Conservation (phyloP, 73 alveolate species). For the Stentor roeselii region DNA sequence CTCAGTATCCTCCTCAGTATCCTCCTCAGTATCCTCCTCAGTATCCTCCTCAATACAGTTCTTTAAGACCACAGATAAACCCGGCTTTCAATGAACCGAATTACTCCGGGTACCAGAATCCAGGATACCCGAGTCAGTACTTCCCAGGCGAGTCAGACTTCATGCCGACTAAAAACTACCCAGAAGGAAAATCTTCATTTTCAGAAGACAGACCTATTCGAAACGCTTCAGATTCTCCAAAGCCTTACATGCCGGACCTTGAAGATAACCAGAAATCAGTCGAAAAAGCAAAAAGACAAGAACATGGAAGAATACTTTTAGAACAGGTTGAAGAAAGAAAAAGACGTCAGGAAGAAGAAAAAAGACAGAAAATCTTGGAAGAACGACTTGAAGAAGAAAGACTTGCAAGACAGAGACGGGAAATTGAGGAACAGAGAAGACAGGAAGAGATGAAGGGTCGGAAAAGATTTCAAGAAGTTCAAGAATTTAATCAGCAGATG, state of each 20-base stretch:
- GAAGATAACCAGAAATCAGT: neutral
- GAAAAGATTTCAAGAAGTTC: conserved; percentile 2
- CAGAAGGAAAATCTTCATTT: no score
- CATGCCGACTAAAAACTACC: no score
- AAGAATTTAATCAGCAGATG: neutral
- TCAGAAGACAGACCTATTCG: no score
- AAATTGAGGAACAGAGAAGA: neutral
- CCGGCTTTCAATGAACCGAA: no score
- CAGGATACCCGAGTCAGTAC: no score
- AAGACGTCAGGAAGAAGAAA: conserved; percentile 24
- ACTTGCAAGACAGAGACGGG: conserved; percentile 21
- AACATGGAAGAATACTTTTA: neutral
- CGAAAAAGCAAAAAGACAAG: neutral
- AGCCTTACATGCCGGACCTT: no score
- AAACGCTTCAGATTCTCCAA: no score
- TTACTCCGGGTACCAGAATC: no score
- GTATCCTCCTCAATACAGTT: neutral
- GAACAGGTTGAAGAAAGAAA: conserved; percentile 31
- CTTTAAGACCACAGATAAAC: no score
- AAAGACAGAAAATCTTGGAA: conserved; percentile 16
- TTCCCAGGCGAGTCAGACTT: no score
- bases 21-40: neutral
- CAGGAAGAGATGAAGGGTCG: neutral
- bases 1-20: neutral
- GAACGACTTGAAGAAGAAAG: conserved; percentile 34